Evolutionary conservation across 257 asterid genomes (phyloP).

Genomic region (Nicotiana noctiflora): DNA sequence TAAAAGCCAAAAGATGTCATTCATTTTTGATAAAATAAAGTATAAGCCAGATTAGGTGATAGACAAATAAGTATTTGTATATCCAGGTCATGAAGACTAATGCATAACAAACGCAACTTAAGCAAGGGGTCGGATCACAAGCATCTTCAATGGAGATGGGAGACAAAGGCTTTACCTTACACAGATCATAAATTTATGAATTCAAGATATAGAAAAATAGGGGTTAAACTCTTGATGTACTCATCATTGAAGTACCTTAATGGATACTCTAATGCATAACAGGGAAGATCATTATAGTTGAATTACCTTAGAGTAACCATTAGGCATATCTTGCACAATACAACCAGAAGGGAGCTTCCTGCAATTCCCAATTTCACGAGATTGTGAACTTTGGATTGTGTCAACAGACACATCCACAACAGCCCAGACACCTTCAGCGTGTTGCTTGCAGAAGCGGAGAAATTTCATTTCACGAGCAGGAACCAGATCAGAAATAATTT

Average conservation of each 20-base stretch:
- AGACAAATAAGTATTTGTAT: neutral
- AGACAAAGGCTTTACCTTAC: too few species aligned
- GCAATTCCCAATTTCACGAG: conserved; percentile 25
- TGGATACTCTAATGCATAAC: too few species aligned
- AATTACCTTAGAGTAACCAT: conserved; percentile 64
- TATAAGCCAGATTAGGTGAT: neutral
- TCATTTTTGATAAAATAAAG: neutral
- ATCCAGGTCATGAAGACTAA: neutral
- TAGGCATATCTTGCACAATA: conserved; percentile 50
- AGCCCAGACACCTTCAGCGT: conserved; percentile 58
- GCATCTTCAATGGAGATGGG: too few species aligned
- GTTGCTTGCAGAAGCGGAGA: conserved; percentile 75
- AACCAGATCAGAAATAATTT: conserved; percentile 59
- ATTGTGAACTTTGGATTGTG: conserved; percentile 17
- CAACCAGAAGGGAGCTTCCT: conserved; percentile 90
- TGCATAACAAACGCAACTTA: neutral
- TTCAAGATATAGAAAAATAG: too few species aligned
- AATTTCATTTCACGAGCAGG: conserved; percentile 49
- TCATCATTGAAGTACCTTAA: too few species aligned
- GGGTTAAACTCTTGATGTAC: too few species aligned
- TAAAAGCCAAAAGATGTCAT: neutral
- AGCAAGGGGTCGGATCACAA: neutral
- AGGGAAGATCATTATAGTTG: neutral
- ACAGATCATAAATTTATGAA: too few species aligned
- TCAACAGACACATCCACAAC: conserved; percentile 82